Conservation (phyloP, 768 basidiomycete species). For the Phaeotremella fagi region DNA sequence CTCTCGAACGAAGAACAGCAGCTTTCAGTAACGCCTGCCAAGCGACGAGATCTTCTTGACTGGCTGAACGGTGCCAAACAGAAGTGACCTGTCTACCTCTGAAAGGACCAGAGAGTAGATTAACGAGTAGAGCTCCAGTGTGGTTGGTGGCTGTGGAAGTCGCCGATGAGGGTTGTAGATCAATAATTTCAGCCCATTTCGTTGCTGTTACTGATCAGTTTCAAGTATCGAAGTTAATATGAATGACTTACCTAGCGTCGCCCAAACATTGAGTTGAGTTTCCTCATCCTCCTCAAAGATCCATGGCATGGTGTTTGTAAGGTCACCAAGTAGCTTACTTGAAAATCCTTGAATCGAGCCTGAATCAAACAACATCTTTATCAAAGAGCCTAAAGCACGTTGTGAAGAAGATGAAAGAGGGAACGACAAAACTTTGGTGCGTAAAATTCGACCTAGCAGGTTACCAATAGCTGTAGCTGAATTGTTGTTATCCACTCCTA, state of each 20-base stretch:
- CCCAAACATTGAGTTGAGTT: slow-evolving; percentile 34
- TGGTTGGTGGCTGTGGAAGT: slow-evolving; percentile 27
- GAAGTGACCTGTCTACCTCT: slow-evolving; percentile 20
- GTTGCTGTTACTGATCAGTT: slow-evolving; percentile 7
- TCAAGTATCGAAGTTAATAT: background rate
- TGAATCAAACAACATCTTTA: slow-evolving; percentile 9
- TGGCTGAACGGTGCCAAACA: slow-evolving; percentile 24
- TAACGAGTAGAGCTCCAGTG: slow-evolving; percentile 38
- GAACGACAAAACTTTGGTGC: slow-evolving; percentile 4
- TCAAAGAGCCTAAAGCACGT: slow-evolving; percentile 3
- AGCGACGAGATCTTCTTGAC: slow-evolving; percentile 18
- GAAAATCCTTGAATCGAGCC: slow-evolving; percentile 15
- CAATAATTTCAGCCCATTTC: slow-evolving; percentile 26
- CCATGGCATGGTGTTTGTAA: slow-evolving; percentile 36
- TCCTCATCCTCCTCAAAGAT: slow-evolving; percentile 27
- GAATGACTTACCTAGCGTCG: slow-evolving; percentile 19
- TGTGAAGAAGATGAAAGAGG: background rate
- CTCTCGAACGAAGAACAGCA: slow-evolving; percentile 30
- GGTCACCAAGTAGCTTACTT: slow-evolving; percentile 36
- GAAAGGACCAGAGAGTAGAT: slow-evolving; percentile 37
- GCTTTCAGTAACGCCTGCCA: slow-evolving; percentile 30
- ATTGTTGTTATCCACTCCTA: slow-evolving; percentile 19
- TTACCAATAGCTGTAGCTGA: slow-evolving; percentile 18
- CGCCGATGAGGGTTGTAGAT: slow-evolving; percentile 21
- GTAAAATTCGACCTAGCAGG: slow-evolving; percentile 28